Evolutionary conservation across 1,139 yeast species (phyloP), one percentile per base, ranked within the genome.

Genomic region (Diutina neorugosa): DNA sequence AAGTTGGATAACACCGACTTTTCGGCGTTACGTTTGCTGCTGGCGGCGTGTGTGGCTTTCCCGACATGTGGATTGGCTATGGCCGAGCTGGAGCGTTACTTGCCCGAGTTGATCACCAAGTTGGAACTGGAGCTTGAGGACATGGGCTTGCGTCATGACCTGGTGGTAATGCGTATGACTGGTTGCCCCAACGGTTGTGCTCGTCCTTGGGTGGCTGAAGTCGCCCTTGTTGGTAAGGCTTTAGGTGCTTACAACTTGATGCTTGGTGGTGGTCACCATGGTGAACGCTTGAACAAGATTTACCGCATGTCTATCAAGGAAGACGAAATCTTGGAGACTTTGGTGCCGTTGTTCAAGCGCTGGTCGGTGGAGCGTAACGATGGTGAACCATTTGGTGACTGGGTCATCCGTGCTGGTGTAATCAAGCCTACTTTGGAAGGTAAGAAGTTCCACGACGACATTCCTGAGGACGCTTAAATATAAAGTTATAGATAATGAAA

Each of bases 101-200:
- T 93, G 62, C 98, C 98, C 11, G 82, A 77, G 54, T 78, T 93
- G 61, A 81, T 93, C 60, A 70, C 84, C 59, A 88, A 89, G 69
- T 73, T 93, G 57, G 98, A 93, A 69, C 80, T 74, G 14, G 82
- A 90, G 7, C 76, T 93, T 57, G 98, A 91, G 69, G 96, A 90
- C 63, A 83, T 83, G 59, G 98, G 98, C 6, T 78, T 93, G 61
- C 86, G 96, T 66, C 96, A 90, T 65, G 98, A 93, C 68, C 84
- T 96, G 7, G 80, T 93, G 60, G 96, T 90, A 37, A 87, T 93
- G 96, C 83, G 98, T 73, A 91, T 93, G 97, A 90, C 98, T 48
- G 98, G 98, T 57, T 93, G 98, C 78, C 97, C 98, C 55, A 93
- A 93, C 68, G 98, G 98, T 60, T 93, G 98, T 76, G 93, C 98